phyloP scores from a whole-genome alignment of 2,329 filamentous ascomycete species.

The Fusarium haematococcum region DNA sequence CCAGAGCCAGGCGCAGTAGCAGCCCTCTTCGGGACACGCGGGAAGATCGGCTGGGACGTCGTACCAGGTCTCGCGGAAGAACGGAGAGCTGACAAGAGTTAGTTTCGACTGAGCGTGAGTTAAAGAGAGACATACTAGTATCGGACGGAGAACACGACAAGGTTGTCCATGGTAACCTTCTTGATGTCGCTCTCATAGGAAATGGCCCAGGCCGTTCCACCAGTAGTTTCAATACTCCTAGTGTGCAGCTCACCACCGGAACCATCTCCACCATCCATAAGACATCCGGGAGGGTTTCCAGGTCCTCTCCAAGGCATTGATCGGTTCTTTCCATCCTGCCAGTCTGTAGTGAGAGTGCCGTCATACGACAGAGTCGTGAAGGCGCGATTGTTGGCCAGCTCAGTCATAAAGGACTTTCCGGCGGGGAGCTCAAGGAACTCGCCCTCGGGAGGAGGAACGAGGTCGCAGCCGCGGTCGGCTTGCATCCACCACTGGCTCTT shows the following conservation, averaged over 20 bases:
- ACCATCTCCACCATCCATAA: conserved; percentile 47
- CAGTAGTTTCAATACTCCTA: conserved; percentile 55
- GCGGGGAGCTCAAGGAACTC: conserved; percentile 59
- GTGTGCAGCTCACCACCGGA: conserved; percentile 61
- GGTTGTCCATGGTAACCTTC: conserved; percentile 61
- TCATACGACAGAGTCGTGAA: conserved; percentile 60
- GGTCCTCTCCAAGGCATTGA: conserved; percentile 59
- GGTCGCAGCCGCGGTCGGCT: conserved; percentile 59
- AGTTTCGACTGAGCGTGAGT: not conserved
- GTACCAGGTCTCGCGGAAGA: conserved; percentile 46
- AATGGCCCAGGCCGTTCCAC: conserved; percentile 63
- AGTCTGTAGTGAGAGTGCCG: conserved; percentile 52
- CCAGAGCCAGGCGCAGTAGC: conserved; percentile 49
- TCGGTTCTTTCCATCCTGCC: conserved; percentile 61
- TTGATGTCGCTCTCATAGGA: conserved; percentile 60
- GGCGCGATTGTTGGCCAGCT: conserved; percentile 63
- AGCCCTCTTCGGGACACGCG: conserved; percentile 43
- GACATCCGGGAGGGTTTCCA: conserved; percentile 38
- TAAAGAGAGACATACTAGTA: conserved; percentile 50
- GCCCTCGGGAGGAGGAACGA: conserved; percentile 47
- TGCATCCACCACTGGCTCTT: conserved; percentile 65
- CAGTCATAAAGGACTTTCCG: conserved; percentile 60
- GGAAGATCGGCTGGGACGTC: conserved; percentile 45
- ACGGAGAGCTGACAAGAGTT: conserved; percentile 40
- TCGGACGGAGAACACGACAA: conserved; percentile 62